Base-by-base conservation (phyloP, 306 rosid genomes). In the Lathyrus oleraceus region DNA sequence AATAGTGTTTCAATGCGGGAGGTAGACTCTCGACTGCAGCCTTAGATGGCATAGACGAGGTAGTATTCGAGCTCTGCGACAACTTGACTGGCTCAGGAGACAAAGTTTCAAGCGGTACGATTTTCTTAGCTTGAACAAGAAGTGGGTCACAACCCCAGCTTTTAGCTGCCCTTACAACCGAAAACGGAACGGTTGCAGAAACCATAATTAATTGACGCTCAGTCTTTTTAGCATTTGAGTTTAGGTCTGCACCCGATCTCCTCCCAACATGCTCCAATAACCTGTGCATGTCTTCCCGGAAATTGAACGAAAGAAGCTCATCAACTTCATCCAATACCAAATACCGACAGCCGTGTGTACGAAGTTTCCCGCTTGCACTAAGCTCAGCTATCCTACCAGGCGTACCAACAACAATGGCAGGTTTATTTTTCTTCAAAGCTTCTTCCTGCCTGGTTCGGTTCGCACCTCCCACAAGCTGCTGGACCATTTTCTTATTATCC, bases 401-500 rank as follows among this genome's bases (percentile, higher is more conserved):
- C 1, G 98, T 94, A 61, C 98, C 98, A 47, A 94, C 93, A 69
- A 94, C 91, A 83, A 90, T 88, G 38, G 85, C 84, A 28, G 96
- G 96, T 30, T 90, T 94, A 58, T 90, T 88, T 81, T 90, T 94
- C 87, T 81, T 94, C 15, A 94, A 84, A 25, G 97, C 98, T 69
- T 94, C 98, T 62, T 94, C 98, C 76, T 94, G 98, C 74, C 98
- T 83, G 1, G 92, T 79, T 52, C 94, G 77, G 67, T 94, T 94
- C 0, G 98, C 98, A 62, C 98, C 98, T 19, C 98, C 98, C 13
- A 94, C 97, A 58, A 94, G 97, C 87, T 94, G 96, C 84, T 94
- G 97, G 75, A 94, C 98, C 8, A 63, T 81, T 70, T 75, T 87
- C 75, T 72, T 91, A 76, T 90, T 76, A 44, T 69, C 83, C 63